Evolutionary conservation across 1,284 basidiomycete genomes (phyloP).

Genomic region (Xerocomus alliaceus): DNA sequence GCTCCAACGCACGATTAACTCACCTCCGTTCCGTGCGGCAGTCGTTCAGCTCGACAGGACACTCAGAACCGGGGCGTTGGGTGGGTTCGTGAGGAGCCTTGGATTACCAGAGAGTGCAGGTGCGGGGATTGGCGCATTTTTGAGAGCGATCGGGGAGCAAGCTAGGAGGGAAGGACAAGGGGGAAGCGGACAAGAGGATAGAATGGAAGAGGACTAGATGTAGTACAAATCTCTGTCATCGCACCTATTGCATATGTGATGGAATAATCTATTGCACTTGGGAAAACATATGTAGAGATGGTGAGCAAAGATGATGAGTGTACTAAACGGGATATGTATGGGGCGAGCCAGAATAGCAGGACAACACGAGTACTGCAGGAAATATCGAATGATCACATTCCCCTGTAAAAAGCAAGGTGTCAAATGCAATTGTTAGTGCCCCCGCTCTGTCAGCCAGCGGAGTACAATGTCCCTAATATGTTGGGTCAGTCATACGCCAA

Average conservation of each 20-base stretch:
- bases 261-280: background rate
- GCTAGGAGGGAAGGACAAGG: conserved; percentile 56
- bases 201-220: conserved; percentile 39
- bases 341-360: background rate
- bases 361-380: background rate
- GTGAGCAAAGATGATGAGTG: conserved; percentile 1
- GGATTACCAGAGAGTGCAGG: conserved; percentile 83
- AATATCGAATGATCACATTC: background rate
- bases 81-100: conserved; percentile 71
- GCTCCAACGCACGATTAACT: conserved; percentile 60
- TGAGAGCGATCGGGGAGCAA: conserved; percentile 76
- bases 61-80: conserved; percentile 74
- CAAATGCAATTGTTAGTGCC: conserved; percentile 54
- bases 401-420: conserved; percentile 22
- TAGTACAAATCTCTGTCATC: background rate
- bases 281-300: background rate
- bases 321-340: background rate
- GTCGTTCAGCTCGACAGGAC: conserved; percentile 79
- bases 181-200: conserved; percentile 35
- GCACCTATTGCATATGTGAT: background rate
- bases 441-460: conserved; percentile 71
- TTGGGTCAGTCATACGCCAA: conserved; percentile 11
- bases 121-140: conserved; percentile 70
- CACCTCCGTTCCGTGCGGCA: conserved; percentile 64
- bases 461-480: conserved; percentile 69